These are phyloP conservation scores for Dictyostelium capitatum DNA, from an alignment of 78 protist genomes.

Conservation along the genomic window DNA sequence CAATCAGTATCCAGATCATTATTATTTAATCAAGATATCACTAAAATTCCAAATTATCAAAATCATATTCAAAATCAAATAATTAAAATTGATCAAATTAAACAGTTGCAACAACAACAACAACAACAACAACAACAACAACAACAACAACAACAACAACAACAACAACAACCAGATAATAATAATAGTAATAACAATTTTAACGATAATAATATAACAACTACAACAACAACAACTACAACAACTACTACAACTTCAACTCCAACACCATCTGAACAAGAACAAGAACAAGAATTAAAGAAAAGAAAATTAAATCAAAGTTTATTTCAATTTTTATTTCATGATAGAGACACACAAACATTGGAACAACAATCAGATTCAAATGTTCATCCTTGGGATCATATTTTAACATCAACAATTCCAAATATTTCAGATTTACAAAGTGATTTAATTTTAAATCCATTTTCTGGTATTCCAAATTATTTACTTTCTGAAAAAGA, in stretches of 20 bases:
- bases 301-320: slow-evolving; percentile 12
- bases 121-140: neutral
- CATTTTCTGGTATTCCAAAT: slow-evolving; percentile 49
- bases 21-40: slow-evolving; percentile 28
- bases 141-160: neutral
- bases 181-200: neutral
- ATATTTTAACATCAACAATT: neutral
- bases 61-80: slow-evolving; percentile 16
- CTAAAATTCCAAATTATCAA: slow-evolving; percentile 14
- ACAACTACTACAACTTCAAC: neutral
- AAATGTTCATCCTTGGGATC: slow-evolving; percentile 20
- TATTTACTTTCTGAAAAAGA: slow-evolving; percentile 26
- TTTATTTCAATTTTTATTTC: slow-evolving; percentile 22
- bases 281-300: neutral
- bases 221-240: neutral
- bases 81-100: neutral
- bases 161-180: neutral
- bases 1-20: neutral
- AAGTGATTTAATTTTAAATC: slow-evolving; percentile 62
- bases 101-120: neutral
- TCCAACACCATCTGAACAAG: neutral
- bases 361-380: neutral
- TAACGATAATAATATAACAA: neutral
- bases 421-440: neutral
- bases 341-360: neutral